phyloP scores from a whole-genome alignment of 169 alveolate species.

The Sarcocystis neurona region DNA sequence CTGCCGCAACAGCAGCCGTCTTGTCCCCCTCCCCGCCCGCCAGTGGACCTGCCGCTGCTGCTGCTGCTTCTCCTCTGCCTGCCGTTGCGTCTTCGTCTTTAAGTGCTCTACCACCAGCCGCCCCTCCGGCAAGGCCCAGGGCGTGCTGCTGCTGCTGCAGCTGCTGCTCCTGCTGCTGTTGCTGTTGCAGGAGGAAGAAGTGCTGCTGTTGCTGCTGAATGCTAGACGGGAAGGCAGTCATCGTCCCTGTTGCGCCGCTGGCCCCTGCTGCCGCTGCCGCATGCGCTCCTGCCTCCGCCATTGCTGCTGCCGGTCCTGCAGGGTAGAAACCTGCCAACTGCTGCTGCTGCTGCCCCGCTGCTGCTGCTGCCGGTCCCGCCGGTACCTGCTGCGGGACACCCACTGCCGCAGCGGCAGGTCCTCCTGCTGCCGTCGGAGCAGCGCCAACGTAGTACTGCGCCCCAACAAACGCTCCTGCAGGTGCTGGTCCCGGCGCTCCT shows the following conservation, averaged over 20 bases:
- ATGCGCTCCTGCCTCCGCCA: conserved; percentile 25
- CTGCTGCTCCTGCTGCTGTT: conserved; percentile 14
- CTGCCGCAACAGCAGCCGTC: not conserved
- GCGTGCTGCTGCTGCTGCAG: conserved; percentile 11
- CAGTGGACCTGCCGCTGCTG: conserved; percentile 13
- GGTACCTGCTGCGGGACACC: too few relatives aligned
- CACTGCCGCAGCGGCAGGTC: too few relatives aligned
- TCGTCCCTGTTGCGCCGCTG: conserved; percentile 36
- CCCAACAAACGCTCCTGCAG: too few relatives aligned
- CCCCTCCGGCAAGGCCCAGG: conserved; percentile 5
- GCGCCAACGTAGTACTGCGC: too few relatives aligned
- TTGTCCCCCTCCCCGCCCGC: conserved; percentile 22
- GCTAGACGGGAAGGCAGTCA: conserved; percentile 38
- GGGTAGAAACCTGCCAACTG: conserved; percentile 22
- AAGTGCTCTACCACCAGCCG: conserved; percentile 18
- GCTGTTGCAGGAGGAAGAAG: not conserved
- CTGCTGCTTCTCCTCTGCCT: conserved; percentile 22
- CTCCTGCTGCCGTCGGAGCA: too few relatives aligned
- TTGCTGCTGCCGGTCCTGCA: conserved; percentile 18
- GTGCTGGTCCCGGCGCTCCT: too few relatives aligned
- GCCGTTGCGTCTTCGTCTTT: not conserved
- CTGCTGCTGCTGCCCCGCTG: conserved; percentile 42
- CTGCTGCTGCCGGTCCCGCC: too few relatives aligned
- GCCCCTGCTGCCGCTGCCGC: conserved; percentile 29
- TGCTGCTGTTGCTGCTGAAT: conserved; percentile 46